Evolutionary conservation across 441 rosid species (phyloP).

Genomic region (Isatis lusitanica): DNA sequence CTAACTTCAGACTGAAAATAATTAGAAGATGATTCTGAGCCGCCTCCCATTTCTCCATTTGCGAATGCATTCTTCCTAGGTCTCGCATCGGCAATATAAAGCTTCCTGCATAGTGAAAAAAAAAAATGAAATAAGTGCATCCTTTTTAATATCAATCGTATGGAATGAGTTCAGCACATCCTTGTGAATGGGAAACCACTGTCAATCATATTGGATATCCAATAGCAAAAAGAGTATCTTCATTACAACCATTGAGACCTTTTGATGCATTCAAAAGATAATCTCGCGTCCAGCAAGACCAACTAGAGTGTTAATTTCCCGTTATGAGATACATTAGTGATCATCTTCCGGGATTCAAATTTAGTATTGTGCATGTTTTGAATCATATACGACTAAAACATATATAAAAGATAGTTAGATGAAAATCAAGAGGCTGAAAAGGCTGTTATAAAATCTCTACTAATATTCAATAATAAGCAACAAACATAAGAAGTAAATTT

Average conservation of each 20-base stretch:
- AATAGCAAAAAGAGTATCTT: not conserved
- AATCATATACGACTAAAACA: not conserved
- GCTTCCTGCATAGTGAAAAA: conserved; percentile 52
- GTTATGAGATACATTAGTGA: not conserved
- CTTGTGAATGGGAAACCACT: conserved; percentile 4
- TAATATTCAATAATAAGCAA: too few relatives aligned
- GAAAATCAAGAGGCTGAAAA: too few relatives aligned
- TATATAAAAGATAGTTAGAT: too few relatives aligned
- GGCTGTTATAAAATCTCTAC: too few relatives aligned
- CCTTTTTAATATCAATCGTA: not conserved
- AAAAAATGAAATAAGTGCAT: conserved; percentile 2
- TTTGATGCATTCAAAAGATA: conserved; percentile 1
- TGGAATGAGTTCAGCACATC: conserved; percentile 9
- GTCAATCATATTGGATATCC: not conserved
- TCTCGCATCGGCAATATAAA: conserved; percentile 94
- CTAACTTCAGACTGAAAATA: conserved; percentile 89
- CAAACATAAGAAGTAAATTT: too few relatives aligned
- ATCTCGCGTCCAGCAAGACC: not conserved
- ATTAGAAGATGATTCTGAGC: conserved; percentile 91
- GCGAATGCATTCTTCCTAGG: conserved; percentile 97
- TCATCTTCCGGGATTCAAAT: too few relatives aligned
- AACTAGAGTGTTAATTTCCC: not conserved
- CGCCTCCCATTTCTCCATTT: conserved; percentile 99
- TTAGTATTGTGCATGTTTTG: too few relatives aligned
- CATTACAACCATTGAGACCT: not conserved